Base-by-base conservation (phyloP, 2,329 filamentous ascomycete genomes). In the Hymenoscyphus albidus region DNA sequence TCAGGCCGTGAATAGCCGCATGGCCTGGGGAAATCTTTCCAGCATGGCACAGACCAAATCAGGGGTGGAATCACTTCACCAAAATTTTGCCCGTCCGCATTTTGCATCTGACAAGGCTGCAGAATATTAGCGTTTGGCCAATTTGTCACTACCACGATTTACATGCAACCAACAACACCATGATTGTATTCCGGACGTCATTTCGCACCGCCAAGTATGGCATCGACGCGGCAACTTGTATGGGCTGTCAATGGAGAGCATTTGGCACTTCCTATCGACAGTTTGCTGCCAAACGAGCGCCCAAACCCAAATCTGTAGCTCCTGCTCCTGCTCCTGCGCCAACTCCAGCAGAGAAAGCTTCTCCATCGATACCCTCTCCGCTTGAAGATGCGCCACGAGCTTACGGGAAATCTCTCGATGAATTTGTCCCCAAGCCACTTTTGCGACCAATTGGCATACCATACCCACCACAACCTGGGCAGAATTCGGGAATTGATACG, bases 361-460 rank as follows among this genome's bases (percentile, higher is more conserved):
- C 59, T 44, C 69, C 61, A 70, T 69, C 81, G 59, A 70, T 59
- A n/a, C 58, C 78, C 42, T 80, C 80, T 16, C 77, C 81, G 5
- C 77, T 87, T 44, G 84, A 83, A 70, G 77, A 85, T 66, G 86
- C 85, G 5, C 86, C 86, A 12, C 80, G 85, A 67, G 80, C 81
- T 35, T 87, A 87, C 69, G 87, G 87, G 71, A 83, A 82, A 74
- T 80, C 80, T 16, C 71, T 82, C 35, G 77, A 82, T 2, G 74
- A 80, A 38, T 89, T 88, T 72, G 84, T 80, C 10, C 87, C 87
- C 5, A 83, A 81, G 71, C 83, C 82, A 18, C 78, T 90, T 54
- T 78, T 81, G 48, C 87, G 92, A 44, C 94, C 95, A 14, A 94
- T 99, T 70, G 95, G 95, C 67, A 86, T 96, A 77, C 81, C 83